Base-by-base conservation (phyloP, 805 yeast species). In the Saccharomycopsis fermentans region DNA sequence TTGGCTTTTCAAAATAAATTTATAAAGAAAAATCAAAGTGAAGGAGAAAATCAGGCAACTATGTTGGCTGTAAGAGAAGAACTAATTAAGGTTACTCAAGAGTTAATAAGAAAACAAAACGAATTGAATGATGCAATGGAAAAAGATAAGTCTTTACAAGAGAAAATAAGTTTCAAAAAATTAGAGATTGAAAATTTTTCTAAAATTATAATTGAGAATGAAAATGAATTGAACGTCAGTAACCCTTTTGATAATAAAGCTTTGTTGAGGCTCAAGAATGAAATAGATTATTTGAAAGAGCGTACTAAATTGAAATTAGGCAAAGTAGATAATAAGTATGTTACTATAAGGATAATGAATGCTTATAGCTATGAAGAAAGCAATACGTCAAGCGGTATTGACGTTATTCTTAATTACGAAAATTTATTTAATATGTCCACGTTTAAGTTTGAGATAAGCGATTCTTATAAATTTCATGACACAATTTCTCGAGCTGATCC, bases 311-410 rank as follows among this genome's bases (percentile, higher is more conserved):
- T 68, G 9, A 63, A 63, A n/a, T 62, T 80, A 27, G 61, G 64
- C 1, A 67, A 70, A 1, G 72, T 73, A 34, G 71, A 68, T 40
- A 69, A 71, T 0, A 65, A 68, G 1, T 67, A 83, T 12, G 74
- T 76, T 53, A 65, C 65, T 1, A 61, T 64, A 1, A 67, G 77
- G 36, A 39, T 72, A 43, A 21, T 19, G 19, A 32, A 14, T 21
- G 35, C n/a, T 43, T 26, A 51, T n/a, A 66, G 57, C 29, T 50
- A 55, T 26, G 64, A 54, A n/a, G 59, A 53, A 6, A 61, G 59
- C 11, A 61, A 59, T 32, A 60, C 61, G 32, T 55, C 54, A 19
- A 50, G 37, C 17, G 43, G 35, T 4, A 58, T 52, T 35, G 63
- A 59, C 9, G 61, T 63, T 2, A 56, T 62, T 14, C 71, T 65